These are phyloP conservation scores for Chalciporus chontae DNA, from an alignment of 768 basidiomycete species.

Conservation along the genomic window DNA sequence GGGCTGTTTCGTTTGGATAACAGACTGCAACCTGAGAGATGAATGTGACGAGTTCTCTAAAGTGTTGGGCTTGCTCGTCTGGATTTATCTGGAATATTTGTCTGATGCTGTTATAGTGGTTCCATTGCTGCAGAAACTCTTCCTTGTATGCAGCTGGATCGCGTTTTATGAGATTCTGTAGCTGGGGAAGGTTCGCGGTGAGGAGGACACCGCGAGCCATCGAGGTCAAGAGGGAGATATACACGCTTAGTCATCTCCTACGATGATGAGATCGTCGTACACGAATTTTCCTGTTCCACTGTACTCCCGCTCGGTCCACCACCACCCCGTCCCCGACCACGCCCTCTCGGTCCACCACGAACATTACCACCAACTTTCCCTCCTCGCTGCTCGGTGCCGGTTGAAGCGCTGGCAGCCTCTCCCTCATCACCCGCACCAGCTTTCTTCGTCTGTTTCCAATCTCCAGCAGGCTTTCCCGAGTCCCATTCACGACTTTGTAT, in stretches of 20 bases:
- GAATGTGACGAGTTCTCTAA: constrained; percentile 85
- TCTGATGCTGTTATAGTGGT: constrained; percentile 84
- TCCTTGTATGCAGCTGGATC: constrained; percentile 89
- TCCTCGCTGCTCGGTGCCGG: constrained; percentile 16
- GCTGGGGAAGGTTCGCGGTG: constrained; percentile 86
- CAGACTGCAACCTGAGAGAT: constrained; percentile 77
- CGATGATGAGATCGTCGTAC: too few species aligned
- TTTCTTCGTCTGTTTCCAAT: constrained; percentile 15
- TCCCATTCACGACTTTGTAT: constrained; percentile 81
- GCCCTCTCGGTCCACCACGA: constrained; percentile 32
- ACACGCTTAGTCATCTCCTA: constrained; percentile 22
- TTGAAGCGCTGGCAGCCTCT: constrained; percentile 1
- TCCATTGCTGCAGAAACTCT: constrained; percentile 96
- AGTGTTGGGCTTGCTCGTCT: constrained; percentile 80
- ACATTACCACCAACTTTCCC: constrained; percentile 30
- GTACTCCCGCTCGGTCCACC: constrained; percentile 11
- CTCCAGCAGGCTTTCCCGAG: constrained; percentile 52
- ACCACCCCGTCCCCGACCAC: constrained; percentile 37
- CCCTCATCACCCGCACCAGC: constrained; percentile 3
- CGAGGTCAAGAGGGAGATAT: not conserved
- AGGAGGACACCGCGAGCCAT: constrained; percentile 71
- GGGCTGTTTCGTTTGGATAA: constrained; percentile 87
- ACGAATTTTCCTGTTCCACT: too few species aligned
- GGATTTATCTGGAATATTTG: constrained; percentile 83
- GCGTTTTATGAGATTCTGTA: constrained; percentile 96